These are phyloP conservation scores for Coniochaeta sp. DNA, from an alignment of 2,329 filamentous ascomycete species.

Conservation along the genomic window DNA sequence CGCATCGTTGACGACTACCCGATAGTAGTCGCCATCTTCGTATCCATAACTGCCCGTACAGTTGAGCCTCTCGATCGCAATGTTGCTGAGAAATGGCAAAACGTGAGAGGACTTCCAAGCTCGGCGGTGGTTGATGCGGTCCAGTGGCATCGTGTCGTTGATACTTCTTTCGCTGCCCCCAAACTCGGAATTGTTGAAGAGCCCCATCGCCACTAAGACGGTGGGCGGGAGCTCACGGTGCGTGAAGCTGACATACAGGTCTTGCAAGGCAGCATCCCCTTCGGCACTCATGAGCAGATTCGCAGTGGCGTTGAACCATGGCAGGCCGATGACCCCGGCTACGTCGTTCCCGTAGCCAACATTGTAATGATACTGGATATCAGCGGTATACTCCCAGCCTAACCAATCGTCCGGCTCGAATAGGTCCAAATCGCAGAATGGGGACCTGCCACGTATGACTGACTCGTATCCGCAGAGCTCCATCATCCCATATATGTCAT, in stretches of 20 bases:
- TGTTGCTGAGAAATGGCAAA: slow-evolving; percentile 58
- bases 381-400: slow-evolving; percentile 58
- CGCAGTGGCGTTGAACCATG: slow-evolving; percentile 59
- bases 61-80: slow-evolving; percentile 58
- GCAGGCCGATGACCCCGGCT: slow-evolving; percentile 52
- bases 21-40: slow-evolving; percentile 41
- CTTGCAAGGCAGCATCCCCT: slow-evolving; percentile 31
- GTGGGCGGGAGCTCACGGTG: slow-evolving; percentile 63
- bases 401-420: slow-evolving; percentile 59
- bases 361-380: slow-evolving; percentile 59
- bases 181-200: slow-evolving; percentile 61
- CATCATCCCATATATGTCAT: slow-evolving; percentile 60
- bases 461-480: slow-evolving; percentile 60
- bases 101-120: slow-evolving; percentile 57
- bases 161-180: slow-evolving; percentile 38
- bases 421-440: slow-evolving; percentile 52
- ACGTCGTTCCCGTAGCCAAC: slow-evolving; percentile 54
- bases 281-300: slow-evolving; percentile 33
- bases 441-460: slow-evolving; percentile 53
- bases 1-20: slow-evolving; percentile 35
- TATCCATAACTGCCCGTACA: slow-evolving; percentile 51
- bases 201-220: slow-evolving; percentile 57
- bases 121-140: slow-evolving; percentile 54
- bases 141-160: slow-evolving; percentile 58
- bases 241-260: slow-evolving; percentile 62